A percentile compares a stretch with the other conserved stretches of the same genome.
These are phyloP conservation scores for Triglochin maritima DNA, from an alignment of 106 monocot species.

Conservation along the genomic window DNA sequence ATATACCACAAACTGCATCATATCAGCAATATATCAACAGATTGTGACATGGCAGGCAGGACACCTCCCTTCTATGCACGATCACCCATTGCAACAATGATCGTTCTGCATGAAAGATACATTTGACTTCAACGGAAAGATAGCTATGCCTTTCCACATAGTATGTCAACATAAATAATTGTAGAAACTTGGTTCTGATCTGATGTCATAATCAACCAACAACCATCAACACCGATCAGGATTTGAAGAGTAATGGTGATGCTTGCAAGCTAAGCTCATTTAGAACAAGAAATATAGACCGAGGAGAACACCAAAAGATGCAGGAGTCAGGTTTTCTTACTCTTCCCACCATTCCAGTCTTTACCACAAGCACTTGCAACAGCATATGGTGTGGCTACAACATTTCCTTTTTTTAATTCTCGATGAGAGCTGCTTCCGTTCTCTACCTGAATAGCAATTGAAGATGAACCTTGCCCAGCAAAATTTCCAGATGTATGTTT, in stretches of 20 bases:
- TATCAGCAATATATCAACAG: too few species aligned
- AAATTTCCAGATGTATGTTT: slow-evolving; percentile 13
- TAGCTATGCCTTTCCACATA: not conserved
- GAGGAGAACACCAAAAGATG: not conserved
- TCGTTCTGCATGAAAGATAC: too few species aligned
- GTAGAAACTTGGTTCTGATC: not conserved
- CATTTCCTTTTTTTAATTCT: slow-evolving; percentile 24
- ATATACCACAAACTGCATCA: too few species aligned
- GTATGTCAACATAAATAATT: not conserved
- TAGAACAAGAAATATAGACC: too few species aligned
- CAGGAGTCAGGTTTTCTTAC: slow-evolving; percentile 30
- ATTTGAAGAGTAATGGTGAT: not conserved
- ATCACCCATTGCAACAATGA: too few species aligned
- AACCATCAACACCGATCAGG: not conserved
- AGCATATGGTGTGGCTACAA: slow-evolving; percentile 9
- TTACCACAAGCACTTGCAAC: slow-evolving; percentile 20
- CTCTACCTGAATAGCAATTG: slow-evolving; percentile 14
- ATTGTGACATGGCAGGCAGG: too few species aligned
- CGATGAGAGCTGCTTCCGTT: slow-evolving; percentile 30
- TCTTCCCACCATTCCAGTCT: slow-evolving; percentile 46
- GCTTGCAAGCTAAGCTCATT: not conserved
- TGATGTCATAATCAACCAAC: not conserved
- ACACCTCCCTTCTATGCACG: too few species aligned
- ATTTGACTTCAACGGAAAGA: not conserved
- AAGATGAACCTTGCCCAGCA: slow-evolving; percentile 9